Conservation (phyloP, 805 yeast genomes). For the Candida caryicola region DNA sequence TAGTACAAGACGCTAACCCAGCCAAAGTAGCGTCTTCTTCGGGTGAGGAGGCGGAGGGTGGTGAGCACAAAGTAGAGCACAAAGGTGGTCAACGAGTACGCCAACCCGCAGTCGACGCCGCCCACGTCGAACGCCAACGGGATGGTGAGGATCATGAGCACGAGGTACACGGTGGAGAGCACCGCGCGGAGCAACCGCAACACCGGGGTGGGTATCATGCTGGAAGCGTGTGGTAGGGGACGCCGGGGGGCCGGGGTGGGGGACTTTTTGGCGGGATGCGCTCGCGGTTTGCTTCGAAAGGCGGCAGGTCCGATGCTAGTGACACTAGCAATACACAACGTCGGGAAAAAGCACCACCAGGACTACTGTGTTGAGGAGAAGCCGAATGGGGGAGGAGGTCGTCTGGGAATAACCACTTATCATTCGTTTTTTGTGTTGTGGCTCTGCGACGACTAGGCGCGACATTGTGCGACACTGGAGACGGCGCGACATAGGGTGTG, state of each 20-base stretch:
- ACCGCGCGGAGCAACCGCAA: slow-evolving; percentile 29
- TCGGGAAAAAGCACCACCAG: not conserved
- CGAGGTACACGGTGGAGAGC: slow-evolving; percentile 59
- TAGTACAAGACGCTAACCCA: slow-evolving; percentile 60
- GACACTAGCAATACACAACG: not conserved
- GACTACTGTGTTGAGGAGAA: not conserved
- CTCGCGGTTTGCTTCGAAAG: too few species aligned
- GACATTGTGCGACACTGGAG: too few species aligned
- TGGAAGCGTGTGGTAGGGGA: too few species aligned
- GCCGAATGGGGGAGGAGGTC: not conserved
- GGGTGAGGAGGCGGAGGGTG: slow-evolving; percentile 59
- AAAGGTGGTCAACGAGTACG: slow-evolving; percentile 67
- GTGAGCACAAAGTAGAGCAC: slow-evolving; percentile 67
- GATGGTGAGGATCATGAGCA: slow-evolving; percentile 72
- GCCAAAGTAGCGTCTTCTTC: slow-evolving; percentile 39
- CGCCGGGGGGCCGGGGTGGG: too few species aligned
- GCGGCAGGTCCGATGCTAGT: not conserved
- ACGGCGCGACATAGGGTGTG: too few species aligned
- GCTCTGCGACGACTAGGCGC: too few species aligned
- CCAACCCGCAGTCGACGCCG: slow-evolving; percentile 84
- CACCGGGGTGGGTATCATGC: not conserved
- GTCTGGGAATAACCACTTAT: not conserved
- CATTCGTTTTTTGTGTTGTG: not conserved
- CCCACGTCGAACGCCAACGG: slow-evolving; percentile 95
- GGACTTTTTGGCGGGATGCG: too few species aligned